Conservation (phyloP, 352 stramenopile species). For the Phytophthora pisi region DNA sequence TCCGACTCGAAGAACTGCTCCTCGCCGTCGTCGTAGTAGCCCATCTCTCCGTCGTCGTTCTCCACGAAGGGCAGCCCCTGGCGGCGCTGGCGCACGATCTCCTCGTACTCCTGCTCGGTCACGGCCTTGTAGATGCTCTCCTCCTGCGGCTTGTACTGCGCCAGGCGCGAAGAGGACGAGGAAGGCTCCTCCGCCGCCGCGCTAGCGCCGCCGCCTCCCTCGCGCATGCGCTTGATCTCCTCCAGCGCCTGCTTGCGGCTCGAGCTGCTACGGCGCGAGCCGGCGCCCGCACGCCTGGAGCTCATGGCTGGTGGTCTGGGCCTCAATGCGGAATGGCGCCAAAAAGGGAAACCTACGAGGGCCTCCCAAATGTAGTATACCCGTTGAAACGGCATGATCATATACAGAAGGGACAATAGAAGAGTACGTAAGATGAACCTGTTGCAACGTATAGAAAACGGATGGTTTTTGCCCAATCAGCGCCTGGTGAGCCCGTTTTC, state of each 20-base stretch:
- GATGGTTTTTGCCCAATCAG: neutral
- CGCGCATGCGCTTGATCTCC: constrained; percentile 79
- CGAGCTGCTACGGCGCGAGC: constrained; percentile 41
- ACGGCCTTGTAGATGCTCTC: constrained; percentile 87
- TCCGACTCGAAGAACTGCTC: constrained; percentile 91
- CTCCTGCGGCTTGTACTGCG: constrained; percentile 77
- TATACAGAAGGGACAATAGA: neutral
- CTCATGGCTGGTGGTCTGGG: constrained; percentile 48
- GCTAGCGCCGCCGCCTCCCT: constrained; percentile 25
- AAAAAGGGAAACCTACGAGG: constrained; percentile 22
- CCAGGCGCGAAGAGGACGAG: constrained; percentile 50
- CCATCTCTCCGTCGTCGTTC: constrained; percentile 86
- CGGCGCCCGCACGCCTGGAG: constrained; percentile 48
- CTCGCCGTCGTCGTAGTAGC: constrained; percentile 89
- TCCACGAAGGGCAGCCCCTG: constrained; percentile 83
- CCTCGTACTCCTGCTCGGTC: constrained; percentile 85
- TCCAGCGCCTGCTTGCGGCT: constrained; percentile 65
- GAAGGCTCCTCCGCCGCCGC: neutral
- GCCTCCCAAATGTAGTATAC: neutral
- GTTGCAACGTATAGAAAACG: neutral
- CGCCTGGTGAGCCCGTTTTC: neutral
- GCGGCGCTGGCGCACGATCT: constrained; percentile 81
- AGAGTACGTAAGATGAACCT: neutral
- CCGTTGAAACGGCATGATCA: neutral
- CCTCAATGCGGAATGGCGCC: constrained; percentile 29